These are phyloP conservation scores for Cutaneotrichosporon dermatis DNA, from an alignment of 1,284 basidiomycete genomes.

Conservation along the genomic window DNA sequence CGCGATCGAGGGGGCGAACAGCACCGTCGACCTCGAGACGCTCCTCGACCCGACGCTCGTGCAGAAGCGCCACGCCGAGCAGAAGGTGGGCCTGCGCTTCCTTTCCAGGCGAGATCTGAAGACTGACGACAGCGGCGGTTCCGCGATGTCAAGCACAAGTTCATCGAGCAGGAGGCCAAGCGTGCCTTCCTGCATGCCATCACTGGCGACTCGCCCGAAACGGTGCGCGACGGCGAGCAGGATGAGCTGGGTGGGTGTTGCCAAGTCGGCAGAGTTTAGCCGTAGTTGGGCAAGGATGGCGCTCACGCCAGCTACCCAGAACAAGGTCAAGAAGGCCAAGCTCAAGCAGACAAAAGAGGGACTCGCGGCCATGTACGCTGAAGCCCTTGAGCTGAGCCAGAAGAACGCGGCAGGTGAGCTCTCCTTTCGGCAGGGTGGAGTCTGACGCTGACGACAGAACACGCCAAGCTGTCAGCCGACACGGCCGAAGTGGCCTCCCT, in stretches of 20 bases:
- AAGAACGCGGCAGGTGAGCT: conserved; percentile 32
- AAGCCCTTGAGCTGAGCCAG: conserved; percentile 52
- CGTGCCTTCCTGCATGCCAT: conserved; percentile 77
- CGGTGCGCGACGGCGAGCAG: conserved; percentile 68
- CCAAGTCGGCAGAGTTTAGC: conserved; percentile 7
- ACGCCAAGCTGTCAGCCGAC: conserved; percentile 34
- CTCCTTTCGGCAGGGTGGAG: too few relatives aligned
- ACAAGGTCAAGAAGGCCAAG: conserved; percentile 63
- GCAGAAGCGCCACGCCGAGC: neutral
- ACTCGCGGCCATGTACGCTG: conserved; percentile 59
- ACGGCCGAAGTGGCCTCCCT: conserved; percentile 59
- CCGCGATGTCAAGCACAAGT: conserved; percentile 77
- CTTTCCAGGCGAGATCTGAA: too few relatives aligned
- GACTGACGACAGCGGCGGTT: conserved; percentile 55
- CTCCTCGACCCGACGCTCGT: neutral
- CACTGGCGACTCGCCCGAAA: conserved; percentile 69
- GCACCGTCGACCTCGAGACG: neutral
- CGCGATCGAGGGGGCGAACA: neutral
- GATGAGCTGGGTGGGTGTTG: conserved; percentile 52
- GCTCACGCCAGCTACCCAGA: conserved; percentile 52
- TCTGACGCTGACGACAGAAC: conserved; percentile 22
- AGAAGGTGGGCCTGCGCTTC: neutral
- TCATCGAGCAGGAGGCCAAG: conserved; percentile 80
- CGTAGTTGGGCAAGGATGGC: conserved; percentile 53
- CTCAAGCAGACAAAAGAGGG: conserved; percentile 46